Evolutionary conservation across 306 rosid genomes (phyloP).

Genomic region (Begonia fuchsioides): DNA sequence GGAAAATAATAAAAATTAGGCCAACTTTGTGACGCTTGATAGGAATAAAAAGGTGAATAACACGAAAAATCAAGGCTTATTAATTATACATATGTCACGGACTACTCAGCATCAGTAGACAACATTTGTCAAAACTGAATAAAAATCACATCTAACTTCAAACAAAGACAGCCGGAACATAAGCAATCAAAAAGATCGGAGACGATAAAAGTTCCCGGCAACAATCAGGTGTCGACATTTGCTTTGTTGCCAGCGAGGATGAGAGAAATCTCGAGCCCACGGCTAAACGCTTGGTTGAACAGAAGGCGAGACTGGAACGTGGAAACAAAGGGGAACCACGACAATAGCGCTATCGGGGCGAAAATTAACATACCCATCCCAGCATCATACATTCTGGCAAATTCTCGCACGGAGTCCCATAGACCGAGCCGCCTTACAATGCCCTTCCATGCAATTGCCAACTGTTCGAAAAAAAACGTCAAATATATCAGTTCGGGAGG

Average conservation of each 20-base stretch:
- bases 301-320: conserved; percentile 96
- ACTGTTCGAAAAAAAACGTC: conserved; percentile 22
- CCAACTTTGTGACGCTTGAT: no score
- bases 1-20: no score
- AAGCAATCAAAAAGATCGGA: no score
- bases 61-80: no score
- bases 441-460: conserved; percentile 78
- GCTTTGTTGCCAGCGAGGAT: conserved; percentile 98
- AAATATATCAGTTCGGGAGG: no score
- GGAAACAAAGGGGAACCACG: conserved; percentile 95
- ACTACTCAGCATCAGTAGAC: no score
- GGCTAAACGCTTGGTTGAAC: conserved; percentile 95
- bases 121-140: no score
- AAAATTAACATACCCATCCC: conserved; percentile 87
- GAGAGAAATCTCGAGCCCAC: conserved; percentile 90
- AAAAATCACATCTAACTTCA: no score
- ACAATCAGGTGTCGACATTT: conserved; percentile 44
- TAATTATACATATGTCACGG: no score
- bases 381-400: conserved; percentile 93
- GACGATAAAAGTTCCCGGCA: not conserved
- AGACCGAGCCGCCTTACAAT: conserved; percentile 46
- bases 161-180: no score
- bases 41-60: no score
- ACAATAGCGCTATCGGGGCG: conserved; percentile 52
- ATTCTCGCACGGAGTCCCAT: conserved; percentile 93